Base-by-base conservation (phyloP, 1,139 yeast species). In the Sugiyamaella neomexicana region DNA sequence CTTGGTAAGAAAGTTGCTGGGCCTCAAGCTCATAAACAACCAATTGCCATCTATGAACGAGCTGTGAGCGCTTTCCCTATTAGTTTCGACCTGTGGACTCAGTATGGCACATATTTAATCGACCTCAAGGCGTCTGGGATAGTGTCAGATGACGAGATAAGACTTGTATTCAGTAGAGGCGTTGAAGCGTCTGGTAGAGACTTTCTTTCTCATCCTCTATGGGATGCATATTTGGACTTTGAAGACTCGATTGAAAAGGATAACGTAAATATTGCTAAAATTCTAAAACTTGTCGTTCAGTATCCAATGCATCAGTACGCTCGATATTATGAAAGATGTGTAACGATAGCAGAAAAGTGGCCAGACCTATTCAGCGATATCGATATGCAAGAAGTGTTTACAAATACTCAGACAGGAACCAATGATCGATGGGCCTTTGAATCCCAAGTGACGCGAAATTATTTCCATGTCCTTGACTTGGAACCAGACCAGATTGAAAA, bases 301-400 rank as follows among this genome's bases (percentile, higher is more conserved):
- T 72, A 88, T 1, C 98, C 98, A 0, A 62, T 85, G 37, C 88
- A 89, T 68, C 87, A 89, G 61, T 90, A 84, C 68, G 80, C 87
- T 12, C 76, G 81, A 55, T 83, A 84, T 65, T 71, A 66, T 56
- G 70, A 72, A 50, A 59, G 60, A 34, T 57, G 65, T 70, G 38
- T 64, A 5, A 55, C 58, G 39, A 52, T 70, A 17, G 62, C 65
- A 3, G 54, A 49, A 5, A 51, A 50, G 55, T 56, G 59, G n/a
- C 60, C 66, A 3, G 62, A 61, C 5, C 49, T 54, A 17, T 55
- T 60, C 12, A 53, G 58, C 1, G 68, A 64, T 12, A 50, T 63
- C 10, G 66, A 60, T 29, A 55, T 66, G 20, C 62, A 60, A 20
- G 87, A 82, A 60, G 71, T 79, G 1, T 86, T 80, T 64, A 79